Conservation (phyloP, 768 basidiomycete species). For the Panellus pusillus region DNA sequence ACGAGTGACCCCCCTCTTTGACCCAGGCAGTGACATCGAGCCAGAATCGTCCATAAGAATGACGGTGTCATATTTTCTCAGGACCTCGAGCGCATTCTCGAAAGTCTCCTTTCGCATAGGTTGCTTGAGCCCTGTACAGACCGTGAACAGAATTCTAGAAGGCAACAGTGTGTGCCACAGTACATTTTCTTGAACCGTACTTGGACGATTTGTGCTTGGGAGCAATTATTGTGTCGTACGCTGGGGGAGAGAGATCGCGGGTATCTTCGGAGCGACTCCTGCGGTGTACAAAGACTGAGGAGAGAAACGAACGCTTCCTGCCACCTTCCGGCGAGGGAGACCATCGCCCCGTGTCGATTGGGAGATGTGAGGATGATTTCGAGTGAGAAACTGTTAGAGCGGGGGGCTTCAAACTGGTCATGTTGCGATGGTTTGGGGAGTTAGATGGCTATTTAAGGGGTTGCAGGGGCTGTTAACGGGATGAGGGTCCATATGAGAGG, state of each 20-base stretch:
- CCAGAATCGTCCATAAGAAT: conserved; percentile 61
- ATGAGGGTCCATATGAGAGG: too few relatives aligned
- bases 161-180: too few relatives aligned
- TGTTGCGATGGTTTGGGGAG: background rate
- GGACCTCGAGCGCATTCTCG: conserved; percentile 34
- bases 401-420: background rate
- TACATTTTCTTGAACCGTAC: background rate
- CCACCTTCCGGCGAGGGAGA: background rate
- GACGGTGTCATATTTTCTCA: conserved; percentile 54
- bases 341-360: background rate
- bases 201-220: background rate
- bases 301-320: background rate
- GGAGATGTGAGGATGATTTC: conserved; percentile 6
- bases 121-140: conserved; percentile 8
- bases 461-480: background rate
- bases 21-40: conserved; percentile 44
- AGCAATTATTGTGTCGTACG: background rate
- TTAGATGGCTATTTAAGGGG: background rate
- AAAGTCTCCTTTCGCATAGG: conserved; percentile 19
- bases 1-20: conserved; percentile 27
- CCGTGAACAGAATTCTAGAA: too few relatives aligned
- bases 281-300: background rate
- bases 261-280: conserved; percentile 2
- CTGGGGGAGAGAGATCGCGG: background rate
- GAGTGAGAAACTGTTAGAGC: background rate